These are phyloP conservation scores for Oehlia diaphana DNA, from an alignment of 192 early-diverging fungal genomes.

Conservation along the genomic window DNA sequence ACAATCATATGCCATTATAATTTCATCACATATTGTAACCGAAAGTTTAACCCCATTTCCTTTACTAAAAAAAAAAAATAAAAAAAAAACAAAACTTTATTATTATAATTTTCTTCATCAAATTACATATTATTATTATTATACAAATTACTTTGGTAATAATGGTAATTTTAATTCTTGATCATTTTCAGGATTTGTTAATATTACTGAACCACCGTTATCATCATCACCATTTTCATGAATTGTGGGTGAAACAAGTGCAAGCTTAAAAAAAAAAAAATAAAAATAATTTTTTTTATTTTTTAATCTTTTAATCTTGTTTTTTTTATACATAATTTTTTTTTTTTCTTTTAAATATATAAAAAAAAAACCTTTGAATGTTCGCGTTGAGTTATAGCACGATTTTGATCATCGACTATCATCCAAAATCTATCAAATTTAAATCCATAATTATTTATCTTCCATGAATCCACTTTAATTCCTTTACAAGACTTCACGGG, in stretches of 20 bases:
- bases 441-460: slow-evolving; percentile 28
- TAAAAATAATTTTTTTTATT: no score
- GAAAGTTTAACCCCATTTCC: slow-evolving; percentile 27
- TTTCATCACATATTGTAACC: slow-evolving; percentile 43
- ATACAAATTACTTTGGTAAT: slow-evolving; percentile 5
- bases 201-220: neutral
- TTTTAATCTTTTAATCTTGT: no score
- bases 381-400: slow-evolving; percentile 28
- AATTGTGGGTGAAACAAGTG: neutral
- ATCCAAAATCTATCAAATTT: slow-evolving; percentile 35
- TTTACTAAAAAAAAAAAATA: slow-evolving; percentile 26
- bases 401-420: slow-evolving; percentile 31
- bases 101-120: no score
- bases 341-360: no score
- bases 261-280: neutral
- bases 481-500: slow-evolving; percentile 60
- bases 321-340: no score
- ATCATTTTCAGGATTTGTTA: neutral
- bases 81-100: neutral
- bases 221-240: neutral
- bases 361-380: slow-evolving; percentile 21
- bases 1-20: slow-evolving; percentile 55
- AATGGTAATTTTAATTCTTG: slow-evolving; percentile 15
- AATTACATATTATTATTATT: no score
- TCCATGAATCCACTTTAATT: slow-evolving; percentile 36